Conservation (phyloP, 495 filamentous ascomycete genomes). For the Clohesyomyces aquaticus region DNA sequence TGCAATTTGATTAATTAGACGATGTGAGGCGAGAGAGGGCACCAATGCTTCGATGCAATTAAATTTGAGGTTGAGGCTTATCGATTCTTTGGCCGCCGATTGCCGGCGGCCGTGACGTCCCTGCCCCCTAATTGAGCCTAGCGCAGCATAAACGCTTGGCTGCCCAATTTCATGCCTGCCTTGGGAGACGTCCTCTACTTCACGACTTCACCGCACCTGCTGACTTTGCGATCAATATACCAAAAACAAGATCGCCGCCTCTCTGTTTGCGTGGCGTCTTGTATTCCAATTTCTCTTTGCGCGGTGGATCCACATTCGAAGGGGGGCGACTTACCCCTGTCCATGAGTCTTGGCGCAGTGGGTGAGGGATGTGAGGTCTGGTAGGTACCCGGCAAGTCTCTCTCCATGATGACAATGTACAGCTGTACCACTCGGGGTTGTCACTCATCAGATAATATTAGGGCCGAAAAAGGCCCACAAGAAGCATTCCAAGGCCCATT, state of each 20-base stretch:
- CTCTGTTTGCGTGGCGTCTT: constrained; percentile 5
- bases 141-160: not conserved
- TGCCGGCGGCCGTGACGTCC: constrained; percentile 19
- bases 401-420: no score
- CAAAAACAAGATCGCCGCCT: constrained; percentile 14
- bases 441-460: no score
- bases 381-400: constrained; percentile 2
- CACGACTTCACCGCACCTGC: constrained; percentile 15
- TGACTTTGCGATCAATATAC: constrained; percentile 31
- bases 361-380: no score
- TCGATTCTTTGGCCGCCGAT: constrained; percentile 16
- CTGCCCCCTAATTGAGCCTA: not conserved
- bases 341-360: not conserved
- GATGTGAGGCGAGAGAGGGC: constrained; percentile 12
- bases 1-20: constrained; percentile 23
- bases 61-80: constrained; percentile 28
- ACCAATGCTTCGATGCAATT: constrained; percentile 23
- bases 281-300: not conserved
- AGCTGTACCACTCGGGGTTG: no score
- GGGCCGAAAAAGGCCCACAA: not conserved
- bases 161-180: not conserved
- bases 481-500: not conserved
- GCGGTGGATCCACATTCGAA: not conserved
- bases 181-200: constrained; percentile 8
- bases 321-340: not conserved